Base-by-base conservation (phyloP, 768 basidiomycete genomes). In the Leucocoprinus leucothites region DNA sequence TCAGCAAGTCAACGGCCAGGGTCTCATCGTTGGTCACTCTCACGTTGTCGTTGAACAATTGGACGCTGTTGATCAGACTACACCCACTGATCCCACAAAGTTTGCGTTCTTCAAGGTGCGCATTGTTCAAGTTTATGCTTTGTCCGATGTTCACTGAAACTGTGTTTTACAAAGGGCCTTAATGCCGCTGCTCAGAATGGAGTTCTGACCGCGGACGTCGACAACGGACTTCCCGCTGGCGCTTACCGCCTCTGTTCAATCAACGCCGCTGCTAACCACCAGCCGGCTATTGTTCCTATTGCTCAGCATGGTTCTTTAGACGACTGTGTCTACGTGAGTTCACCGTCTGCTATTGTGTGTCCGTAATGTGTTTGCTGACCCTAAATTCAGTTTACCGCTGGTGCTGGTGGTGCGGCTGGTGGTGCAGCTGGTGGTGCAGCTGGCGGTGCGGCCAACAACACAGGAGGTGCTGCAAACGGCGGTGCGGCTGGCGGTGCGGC, bases 21-120 rank as follows among this genome's bases (percentile, higher is more conserved):
- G 77, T 22, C 59, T 66, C 50, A 74, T 82, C 64, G 57, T 69
- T 40, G 85, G 85, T 48, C 82, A 84, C 71, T 74, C 75, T 6
- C 84, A 85, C 69, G 69, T 85, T 62, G 80, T 80, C 45, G 63
- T 86, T 56, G 76, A 86, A 66, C 34, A 57, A 56, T 64, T 86
- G 60, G 43, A 60, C 41, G 68, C 76, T 3, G 57, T 84, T 35
- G 65, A 65, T 18, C 70, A 75, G 54, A 76, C 75, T n/a, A 63
- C 64, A 1, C 63, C 74, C 28, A 72, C 75, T 34, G 72, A 85
- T 65, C 78, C 84, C 4, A 70, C 65, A 51, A 69, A 69, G 44
- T 87, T 87, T 60, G 74, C 71, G 25, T 87, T 86, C 73, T 87
- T 88, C 81, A 82, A 83, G n/a, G n/a, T n/a, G n/a, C n/a, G n/a